These are phyloP conservation scores for Solanum pennellii DNA, from an alignment of 257 asterid genomes.

Conservation along the genomic window DNA sequence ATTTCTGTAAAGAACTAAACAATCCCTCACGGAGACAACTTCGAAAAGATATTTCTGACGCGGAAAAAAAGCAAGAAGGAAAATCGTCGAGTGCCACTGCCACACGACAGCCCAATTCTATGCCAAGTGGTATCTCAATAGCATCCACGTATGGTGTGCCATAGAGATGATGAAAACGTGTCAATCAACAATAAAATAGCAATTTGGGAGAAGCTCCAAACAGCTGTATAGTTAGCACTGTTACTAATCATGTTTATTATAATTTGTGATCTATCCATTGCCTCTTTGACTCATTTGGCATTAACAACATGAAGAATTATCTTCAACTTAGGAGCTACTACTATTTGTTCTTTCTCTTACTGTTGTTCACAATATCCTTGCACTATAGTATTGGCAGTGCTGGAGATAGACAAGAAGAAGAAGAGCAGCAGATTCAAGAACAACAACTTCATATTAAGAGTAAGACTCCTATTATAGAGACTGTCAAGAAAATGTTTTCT, in stretches of 20 bases:
- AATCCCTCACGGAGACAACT: background rate
- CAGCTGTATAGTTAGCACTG: background rate
- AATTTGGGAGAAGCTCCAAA: background rate
- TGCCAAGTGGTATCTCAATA: background rate
- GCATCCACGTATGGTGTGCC: background rate
- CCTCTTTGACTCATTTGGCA: background rate
- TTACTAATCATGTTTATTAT: background rate
- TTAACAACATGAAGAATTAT: background rate
- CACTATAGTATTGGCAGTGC: background rate
- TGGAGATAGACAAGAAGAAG: background rate
- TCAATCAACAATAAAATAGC: background rate
- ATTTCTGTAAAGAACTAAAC: background rate
- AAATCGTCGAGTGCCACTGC: background rate
- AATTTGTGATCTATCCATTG: background rate
- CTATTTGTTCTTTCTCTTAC: background rate
- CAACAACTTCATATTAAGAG: background rate
- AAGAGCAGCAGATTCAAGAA: background rate
- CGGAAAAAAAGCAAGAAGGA: background rate
- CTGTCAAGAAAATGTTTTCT: slow-evolving; percentile 14
- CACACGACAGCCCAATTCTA: background rate
- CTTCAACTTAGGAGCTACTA: background rate
- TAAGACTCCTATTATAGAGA: slow-evolving; percentile 4
- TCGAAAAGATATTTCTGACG: background rate
- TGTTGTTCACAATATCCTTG: background rate
- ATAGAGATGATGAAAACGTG: background rate